These are phyloP conservation scores for Apiospora saccharicola DNA, from an alignment of 2,329 filamentous ascomycete species.

Conservation along the genomic window DNA sequence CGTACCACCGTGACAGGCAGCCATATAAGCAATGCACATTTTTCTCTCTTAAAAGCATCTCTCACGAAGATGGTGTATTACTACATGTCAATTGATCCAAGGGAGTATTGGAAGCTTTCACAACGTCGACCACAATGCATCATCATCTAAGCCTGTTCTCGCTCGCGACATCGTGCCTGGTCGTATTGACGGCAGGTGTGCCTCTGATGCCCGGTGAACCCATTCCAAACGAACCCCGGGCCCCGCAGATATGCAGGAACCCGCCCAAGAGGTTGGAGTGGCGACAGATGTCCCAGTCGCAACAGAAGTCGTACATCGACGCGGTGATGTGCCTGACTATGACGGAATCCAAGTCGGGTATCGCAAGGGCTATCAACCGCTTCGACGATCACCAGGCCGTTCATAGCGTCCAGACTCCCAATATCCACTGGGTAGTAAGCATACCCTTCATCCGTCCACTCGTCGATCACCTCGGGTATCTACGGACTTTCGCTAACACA, in stretches of 20 bases:
- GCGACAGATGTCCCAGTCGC: slow-evolving; percentile 16
- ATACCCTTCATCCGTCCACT: neutral
- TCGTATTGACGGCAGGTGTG: neutral
- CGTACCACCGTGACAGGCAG: neutral
- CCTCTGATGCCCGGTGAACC: neutral
- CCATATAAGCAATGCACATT: neutral
- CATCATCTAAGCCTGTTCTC: neutral
- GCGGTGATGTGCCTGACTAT: slow-evolving; percentile 21
- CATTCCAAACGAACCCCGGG: neutral
- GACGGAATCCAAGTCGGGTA: slow-evolving; percentile 10
- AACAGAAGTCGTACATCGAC: slow-evolving; percentile 21
- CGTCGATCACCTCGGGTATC: neutral
- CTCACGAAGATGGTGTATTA: neutral
- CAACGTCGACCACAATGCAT: neutral
- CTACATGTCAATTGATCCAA: neutral
- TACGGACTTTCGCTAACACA: neutral
- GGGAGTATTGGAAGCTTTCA: neutral
- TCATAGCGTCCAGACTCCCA: slow-evolving; percentile 23
- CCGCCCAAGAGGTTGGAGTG: slow-evolving; percentile 10
- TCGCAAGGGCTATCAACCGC: slow-evolving; percentile 22
- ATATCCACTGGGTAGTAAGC: slow-evolving; percentile 25
- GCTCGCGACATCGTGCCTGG: neutral
- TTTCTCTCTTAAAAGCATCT: neutral
- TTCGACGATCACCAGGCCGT: slow-evolving; percentile 27
- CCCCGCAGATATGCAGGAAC: slow-evolving; percentile 2